Percentiles rank a stretch among this genome's conserved stretches.
phyloP scores from a whole-genome alignment of 129 eudicot species.

The Flaveria linearis region DNA sequence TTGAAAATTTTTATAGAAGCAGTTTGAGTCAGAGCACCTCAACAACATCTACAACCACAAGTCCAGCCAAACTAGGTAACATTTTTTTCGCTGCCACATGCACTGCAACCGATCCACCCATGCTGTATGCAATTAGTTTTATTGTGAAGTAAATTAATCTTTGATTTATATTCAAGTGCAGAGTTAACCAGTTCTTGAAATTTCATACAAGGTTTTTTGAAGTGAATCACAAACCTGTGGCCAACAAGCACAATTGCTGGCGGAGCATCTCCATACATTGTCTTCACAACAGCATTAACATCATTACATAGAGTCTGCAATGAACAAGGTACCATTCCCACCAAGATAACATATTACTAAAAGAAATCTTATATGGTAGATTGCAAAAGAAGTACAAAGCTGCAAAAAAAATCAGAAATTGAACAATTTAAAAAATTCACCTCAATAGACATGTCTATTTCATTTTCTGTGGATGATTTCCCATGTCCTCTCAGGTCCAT shows the following conservation, averaged over 20 bases:
- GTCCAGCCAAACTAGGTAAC: slow-evolving; percentile 78
- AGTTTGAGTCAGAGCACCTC: slow-evolving; percentile 57
- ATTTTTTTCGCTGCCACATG: slow-evolving; percentile 91
- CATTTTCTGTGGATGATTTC: slow-evolving; percentile 85
- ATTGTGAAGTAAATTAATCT: slow-evolving; percentile 13
- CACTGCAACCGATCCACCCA: slow-evolving; percentile 98
- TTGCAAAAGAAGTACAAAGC: not conserved
- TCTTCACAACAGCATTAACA: slow-evolving; percentile 84
- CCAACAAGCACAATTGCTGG: slow-evolving; percentile 96
- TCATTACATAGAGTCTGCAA: slow-evolving; percentile 83
- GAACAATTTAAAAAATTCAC: slow-evolving; percentile 36
- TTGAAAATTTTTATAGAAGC: not conserved
- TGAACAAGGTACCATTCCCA: not conserved
- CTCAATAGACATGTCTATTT: slow-evolving; percentile 86
- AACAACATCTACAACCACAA: slow-evolving; percentile 97
- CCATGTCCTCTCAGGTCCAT: slow-evolving; percentile 99
- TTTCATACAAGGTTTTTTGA: not conserved
- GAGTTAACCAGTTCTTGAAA: not conserved
- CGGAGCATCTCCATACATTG: slow-evolving; percentile 88
- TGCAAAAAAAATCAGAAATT: not conserved
- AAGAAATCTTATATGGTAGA: not conserved
- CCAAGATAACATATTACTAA: slow-evolving; percentile 9
- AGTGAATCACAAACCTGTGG: slow-evolving; percentile 69
- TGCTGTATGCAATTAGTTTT: slow-evolving; percentile 45
- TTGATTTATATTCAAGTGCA: not conserved